These are phyloP conservation scores for Parachaetomium inaequale DNA, from an alignment of 495 filamentous ascomycete genomes.

Conservation along the genomic window DNA sequence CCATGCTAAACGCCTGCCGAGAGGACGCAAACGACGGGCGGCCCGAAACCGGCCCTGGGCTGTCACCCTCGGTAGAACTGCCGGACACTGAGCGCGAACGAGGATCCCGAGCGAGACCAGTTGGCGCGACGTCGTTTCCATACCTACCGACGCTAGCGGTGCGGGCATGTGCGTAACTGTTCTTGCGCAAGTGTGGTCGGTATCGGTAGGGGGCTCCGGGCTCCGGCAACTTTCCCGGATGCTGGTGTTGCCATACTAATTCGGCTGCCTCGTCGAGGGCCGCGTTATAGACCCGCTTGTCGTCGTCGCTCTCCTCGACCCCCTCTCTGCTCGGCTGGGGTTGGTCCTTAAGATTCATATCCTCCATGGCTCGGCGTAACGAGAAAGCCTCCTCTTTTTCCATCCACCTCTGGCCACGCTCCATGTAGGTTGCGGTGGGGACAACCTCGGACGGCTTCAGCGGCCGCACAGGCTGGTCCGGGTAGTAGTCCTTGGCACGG, in stretches of 20 bases:
- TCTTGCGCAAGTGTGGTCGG: slow-evolving; percentile 57
- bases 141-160: slow-evolving; percentile 56
- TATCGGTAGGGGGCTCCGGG: slow-evolving; percentile 63
- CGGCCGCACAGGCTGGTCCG: slow-evolving; percentile 37
- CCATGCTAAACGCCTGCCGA: slow-evolving; percentile 22
- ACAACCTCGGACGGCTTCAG: slow-evolving; percentile 49
- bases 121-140: slow-evolving; percentile 45
- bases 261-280: slow-evolving; percentile 85
- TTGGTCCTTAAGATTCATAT: slow-evolving; percentile 52
- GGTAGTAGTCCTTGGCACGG: slow-evolving; percentile 45
- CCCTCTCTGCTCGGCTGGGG: slow-evolving; percentile 24
- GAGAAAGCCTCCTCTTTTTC: slow-evolving; percentile 81
- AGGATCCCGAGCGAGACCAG: slow-evolving; percentile 47
- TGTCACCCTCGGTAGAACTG: slow-evolving; percentile 47
- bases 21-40: slow-evolving; percentile 32
- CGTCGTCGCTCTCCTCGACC: slow-evolving; percentile 49
- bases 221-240: slow-evolving; percentile 53
- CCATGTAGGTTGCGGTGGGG: slow-evolving; percentile 65
- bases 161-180: slow-evolving; percentile 59
- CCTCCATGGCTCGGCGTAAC: slow-evolving; percentile 73
- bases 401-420: slow-evolving; percentile 76
- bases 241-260: slow-evolving; percentile 78
- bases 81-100: slow-evolving; percentile 47
- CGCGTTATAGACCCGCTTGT: slow-evolving; percentile 63
- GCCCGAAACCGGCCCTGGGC: slow-evolving; percentile 20